Conservation (phyloP, 2,329 filamentous ascomycete genomes). For the Fusarium transvaalense region DNA sequence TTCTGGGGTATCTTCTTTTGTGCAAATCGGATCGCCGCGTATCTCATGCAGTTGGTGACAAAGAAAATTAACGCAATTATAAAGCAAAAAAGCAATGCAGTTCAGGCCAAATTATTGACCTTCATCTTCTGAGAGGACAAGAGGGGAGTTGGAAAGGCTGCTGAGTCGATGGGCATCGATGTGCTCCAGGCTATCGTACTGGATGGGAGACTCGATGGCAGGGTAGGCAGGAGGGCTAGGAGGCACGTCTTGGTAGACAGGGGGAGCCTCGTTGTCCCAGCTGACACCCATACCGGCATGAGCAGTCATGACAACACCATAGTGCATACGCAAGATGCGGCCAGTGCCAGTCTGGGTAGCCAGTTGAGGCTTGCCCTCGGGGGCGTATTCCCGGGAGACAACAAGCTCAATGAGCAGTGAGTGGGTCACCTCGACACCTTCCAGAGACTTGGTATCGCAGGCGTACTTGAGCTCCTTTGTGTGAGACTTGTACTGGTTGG, state of each 20-base stretch:
- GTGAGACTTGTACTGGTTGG: conserved; percentile 56
- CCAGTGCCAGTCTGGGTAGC: conserved; percentile 90
- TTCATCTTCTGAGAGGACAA: conserved; percentile 30
- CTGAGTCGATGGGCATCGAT: conserved; percentile 50
- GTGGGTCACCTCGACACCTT: conserved; percentile 84
- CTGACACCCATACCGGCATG: conserved; percentile 88
- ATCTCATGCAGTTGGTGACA: conserved; percentile 42
- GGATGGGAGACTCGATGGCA: conserved; percentile 51
- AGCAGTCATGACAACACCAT: conserved; percentile 84
- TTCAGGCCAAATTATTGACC: conserved; percentile 25
- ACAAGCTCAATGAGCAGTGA: conserved; percentile 92
- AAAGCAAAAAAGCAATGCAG: conserved; percentile 18
- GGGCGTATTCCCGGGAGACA: conserved; percentile 89
- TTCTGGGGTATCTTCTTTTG: conserved; percentile 48
- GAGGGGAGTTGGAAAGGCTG: conserved; percentile 34
- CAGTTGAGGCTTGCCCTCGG: conserved; percentile 74
- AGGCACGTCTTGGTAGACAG: conserved; percentile 93
- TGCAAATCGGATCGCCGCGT: conserved; percentile 47
- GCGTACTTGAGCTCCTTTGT: conserved; percentile 71
- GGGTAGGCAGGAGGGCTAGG: conserved; percentile 82
- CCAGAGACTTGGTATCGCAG: conserved; percentile 81
- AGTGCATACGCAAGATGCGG: conserved; percentile 92
- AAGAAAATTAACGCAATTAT: conserved; percentile 31
- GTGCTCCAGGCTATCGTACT: conserved; percentile 57
- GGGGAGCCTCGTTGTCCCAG: conserved; percentile 97